Base-by-base conservation (phyloP, 345 rosid species). In the Hibiscus syriacus region DNA sequence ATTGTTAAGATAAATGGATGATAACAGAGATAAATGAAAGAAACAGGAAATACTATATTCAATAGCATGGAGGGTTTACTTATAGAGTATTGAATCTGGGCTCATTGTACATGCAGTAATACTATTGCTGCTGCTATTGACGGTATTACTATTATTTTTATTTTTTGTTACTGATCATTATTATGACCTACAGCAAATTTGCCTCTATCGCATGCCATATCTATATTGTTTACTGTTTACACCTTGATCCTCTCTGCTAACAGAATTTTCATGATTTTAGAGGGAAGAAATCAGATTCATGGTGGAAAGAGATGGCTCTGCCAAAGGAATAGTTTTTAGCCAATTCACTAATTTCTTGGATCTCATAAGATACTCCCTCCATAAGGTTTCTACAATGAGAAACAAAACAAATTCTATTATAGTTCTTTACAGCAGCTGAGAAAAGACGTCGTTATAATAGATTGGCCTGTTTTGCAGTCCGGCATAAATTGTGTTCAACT, bases 301-400 rank as follows among this genome's bases (percentile, higher is more conserved):
- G 99, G 81, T 86, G 58, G 99, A 94, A 76, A 87, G 96, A 80
- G 99, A 94, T 76, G 96, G 99, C 48, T 94, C 96, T 65, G 96
- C 99, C 11, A 94, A 94, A 76, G 99, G 87, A 71, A 91, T 94
- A 74, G 96, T 91, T 62, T 94, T 94, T 84, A 91, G 99, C 84
- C 99, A 94, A 83, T 94, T 91, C 84, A 89, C 97, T 11, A 86
- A 95, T 20, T 94, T 91, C 78, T 80, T 94, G 82, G 97, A 91
- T 85, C 88, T 94, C 69, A 91, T 94, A 66, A 83, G 79, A 67
- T 94, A 86, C 80, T 84, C 95, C 43, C 90, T 94, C n/a, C 74
- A 80, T 57, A 86, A 89, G 92, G 99, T 94, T 25, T 63, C 20
- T 25, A 73, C 66, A 62, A n/a, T 41, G 41, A 59, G 55, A 17